Evolutionary conservation across 352 stramenopile species (phyloP).

Genomic region (Sclerospora graminicola): DNA sequence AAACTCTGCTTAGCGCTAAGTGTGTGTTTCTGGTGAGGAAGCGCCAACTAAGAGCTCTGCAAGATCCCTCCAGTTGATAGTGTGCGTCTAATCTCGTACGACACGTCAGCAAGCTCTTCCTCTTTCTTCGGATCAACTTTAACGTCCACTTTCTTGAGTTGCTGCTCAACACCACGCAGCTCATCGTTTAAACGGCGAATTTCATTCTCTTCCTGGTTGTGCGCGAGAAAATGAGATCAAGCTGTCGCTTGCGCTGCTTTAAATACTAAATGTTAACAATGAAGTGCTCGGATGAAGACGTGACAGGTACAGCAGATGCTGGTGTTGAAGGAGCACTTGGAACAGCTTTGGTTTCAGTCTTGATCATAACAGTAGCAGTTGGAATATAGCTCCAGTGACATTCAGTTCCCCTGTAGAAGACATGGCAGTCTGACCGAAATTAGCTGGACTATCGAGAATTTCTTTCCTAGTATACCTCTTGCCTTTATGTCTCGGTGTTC

Average conservation of each 20-base stretch:
- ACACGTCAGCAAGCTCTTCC: slow-evolving; percentile 52
- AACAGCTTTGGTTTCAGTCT: not conserved
- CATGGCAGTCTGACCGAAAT: not conserved
- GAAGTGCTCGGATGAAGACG: slow-evolving; percentile 23
- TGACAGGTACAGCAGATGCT: slow-evolving; percentile 1
- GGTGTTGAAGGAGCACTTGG: slow-evolving; percentile 6
- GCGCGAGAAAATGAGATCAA: slow-evolving; percentile 52
- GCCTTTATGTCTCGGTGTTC: slow-evolving; percentile 27
- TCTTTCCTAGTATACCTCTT: slow-evolving; percentile 9
- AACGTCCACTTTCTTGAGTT: slow-evolving; percentile 57
- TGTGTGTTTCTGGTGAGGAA: slow-evolving; percentile 37
- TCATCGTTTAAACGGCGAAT: slow-evolving; percentile 48
- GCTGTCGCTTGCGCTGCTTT: slow-evolving; percentile 58
- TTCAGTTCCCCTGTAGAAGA: slow-evolving; percentile 1
- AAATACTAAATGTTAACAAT: slow-evolving; percentile 56
- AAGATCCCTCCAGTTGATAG: slow-evolving; percentile 44
- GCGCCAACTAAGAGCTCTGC: slow-evolving; percentile 36
- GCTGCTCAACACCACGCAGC: slow-evolving; percentile 41
- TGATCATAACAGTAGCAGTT: slow-evolving; percentile 1
- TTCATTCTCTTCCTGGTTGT: slow-evolving; percentile 55
- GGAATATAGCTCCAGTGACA: slow-evolving; percentile 1
- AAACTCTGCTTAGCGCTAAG: slow-evolving; percentile 53
- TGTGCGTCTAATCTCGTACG: slow-evolving; percentile 44
- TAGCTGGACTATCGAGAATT: not conserved
- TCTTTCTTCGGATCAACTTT: slow-evolving; percentile 61